These are phyloP conservation scores for Neofusicoccum umdonicola DNA, from an alignment of 2,329 filamentous ascomycete species.

Conservation along the genomic window DNA sequence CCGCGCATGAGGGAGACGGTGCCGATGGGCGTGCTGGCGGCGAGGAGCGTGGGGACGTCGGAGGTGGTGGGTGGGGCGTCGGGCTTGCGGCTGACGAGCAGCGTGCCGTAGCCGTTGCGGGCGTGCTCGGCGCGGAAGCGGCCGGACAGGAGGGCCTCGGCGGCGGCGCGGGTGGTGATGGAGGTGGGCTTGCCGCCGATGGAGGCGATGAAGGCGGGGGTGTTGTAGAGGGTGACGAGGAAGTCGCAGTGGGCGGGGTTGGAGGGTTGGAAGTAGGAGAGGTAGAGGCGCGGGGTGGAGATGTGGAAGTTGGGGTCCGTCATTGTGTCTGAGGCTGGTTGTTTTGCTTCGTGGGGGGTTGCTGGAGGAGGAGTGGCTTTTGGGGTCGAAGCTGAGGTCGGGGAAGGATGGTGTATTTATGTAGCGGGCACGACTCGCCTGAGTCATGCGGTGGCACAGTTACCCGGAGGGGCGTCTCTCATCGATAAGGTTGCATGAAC, in stretches of 20 bases:
- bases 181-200: slow-evolving; percentile 19
- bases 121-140: slow-evolving; percentile 21
- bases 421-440: no score
- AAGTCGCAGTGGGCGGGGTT: slow-evolving; percentile 28
- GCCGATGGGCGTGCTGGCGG: slow-evolving; percentile 24
- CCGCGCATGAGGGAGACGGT: slow-evolving; percentile 27
- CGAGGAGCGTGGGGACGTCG: not conserved
- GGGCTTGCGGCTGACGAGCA: slow-evolving; percentile 27
- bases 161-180: slow-evolving; percentile 22
- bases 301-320: slow-evolving; percentile 25
- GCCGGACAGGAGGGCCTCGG: slow-evolving; percentile 14
- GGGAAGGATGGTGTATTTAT: no score
- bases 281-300: slow-evolving; percentile 25
- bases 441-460: no score
- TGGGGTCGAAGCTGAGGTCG: no score
- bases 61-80: not conserved
- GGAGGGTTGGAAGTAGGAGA: slow-evolving; percentile 23
- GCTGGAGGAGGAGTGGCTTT: no score
- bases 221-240: slow-evolving; percentile 27
- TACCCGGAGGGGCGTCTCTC: no score
- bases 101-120: slow-evolving; percentile 30
- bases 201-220: slow-evolving; percentile 23
- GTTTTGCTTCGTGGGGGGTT: no score
- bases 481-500: no score
- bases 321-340: not conserved